A percentile compares a stretch with the other conserved stretches of the same genome.
phyloP scores from a whole-genome alignment of 768 basidiomycete species.

The Trametes coccinea region DNA sequence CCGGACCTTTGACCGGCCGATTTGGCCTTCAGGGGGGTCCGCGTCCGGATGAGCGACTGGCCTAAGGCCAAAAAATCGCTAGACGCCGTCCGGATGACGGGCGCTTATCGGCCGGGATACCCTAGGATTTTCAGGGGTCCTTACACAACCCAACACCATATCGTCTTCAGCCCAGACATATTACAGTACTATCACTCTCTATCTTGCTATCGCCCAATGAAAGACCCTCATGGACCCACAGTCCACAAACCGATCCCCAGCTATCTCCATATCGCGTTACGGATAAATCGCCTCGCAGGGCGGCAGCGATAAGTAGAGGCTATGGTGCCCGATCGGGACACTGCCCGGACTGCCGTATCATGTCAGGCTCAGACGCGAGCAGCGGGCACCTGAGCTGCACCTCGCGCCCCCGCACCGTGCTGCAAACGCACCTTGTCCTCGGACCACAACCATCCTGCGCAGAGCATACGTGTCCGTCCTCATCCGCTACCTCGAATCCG shows the following conservation, averaged over 20 bases:
- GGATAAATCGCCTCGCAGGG: neutral
- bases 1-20: too few species aligned
- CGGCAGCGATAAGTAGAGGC: neutral
- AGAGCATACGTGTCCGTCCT: neutral
- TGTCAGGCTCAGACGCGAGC: conserved; percentile 5
- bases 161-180: too few species aligned
- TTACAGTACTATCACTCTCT: too few species aligned
- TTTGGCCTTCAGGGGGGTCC: too few species aligned
- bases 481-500: neutral
- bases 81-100: too few species aligned
- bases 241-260: neutral
- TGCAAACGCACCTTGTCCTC: conserved; percentile 5
- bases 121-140: too few species aligned
- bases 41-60: too few species aligned
- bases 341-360: conserved; percentile 12
- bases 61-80: too few species aligned
- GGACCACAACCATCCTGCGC: conserved; percentile 6
- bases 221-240: conserved; percentile 6
- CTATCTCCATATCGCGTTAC: neutral
- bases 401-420: conserved; percentile 2
- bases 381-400: neutral
- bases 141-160: too few species aligned
- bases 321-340: conserved; percentile 7
- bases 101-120: too few species aligned
- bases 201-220: conserved; percentile 3